A percentile compares a stretch with the other conserved stretches of the same genome.
phyloP scores from a whole-genome alignment of 768 basidiomycete genomes.

The Pisolithus marmoratus region DNA sequence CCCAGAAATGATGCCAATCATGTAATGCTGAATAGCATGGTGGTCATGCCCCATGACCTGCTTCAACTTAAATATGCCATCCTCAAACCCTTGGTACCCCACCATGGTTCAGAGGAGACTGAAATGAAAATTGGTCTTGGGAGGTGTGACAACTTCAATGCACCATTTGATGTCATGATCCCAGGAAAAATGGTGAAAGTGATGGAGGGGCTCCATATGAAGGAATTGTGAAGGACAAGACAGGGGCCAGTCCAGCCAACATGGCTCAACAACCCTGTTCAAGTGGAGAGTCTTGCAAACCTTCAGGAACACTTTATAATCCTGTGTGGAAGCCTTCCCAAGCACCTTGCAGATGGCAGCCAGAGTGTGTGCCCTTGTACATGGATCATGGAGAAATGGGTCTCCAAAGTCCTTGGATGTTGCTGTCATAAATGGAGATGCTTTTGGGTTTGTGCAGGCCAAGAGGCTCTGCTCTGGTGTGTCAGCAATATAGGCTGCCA shows the following conservation, averaged over 20 bases:
- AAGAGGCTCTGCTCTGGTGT: constrained; percentile 1
- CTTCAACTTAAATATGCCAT: constrained; percentile 35
- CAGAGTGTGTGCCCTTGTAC: constrained; percentile 19
- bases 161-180: too few relatives aligned
- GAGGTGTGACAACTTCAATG: too few relatives aligned
- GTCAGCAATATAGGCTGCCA: constrained; percentile 22
- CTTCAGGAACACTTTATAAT: too few relatives aligned
- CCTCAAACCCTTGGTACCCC: constrained; percentile 16
- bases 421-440: constrained; percentile 27
- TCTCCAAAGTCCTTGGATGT: constrained; percentile 26
- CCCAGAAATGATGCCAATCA: constrained; percentile 31
- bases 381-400: constrained; percentile 18
- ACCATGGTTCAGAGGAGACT: too few relatives aligned
- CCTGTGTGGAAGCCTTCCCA: not conserved
- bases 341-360: constrained; percentile 4
- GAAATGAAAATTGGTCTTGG: too few relatives aligned
- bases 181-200: too few relatives aligned
- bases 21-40: constrained; percentile 27
- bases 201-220: too few relatives aligned
- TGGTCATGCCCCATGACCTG: constrained; percentile 37
- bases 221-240: too few relatives aligned
- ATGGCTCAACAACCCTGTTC: too few relatives aligned
- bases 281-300: too few relatives aligned
- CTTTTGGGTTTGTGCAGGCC: constrained; percentile 11
- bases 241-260: too few relatives aligned